phyloP scores from a whole-genome alignment of 306 rosid species.

The Crotalaria pallida region DNA sequence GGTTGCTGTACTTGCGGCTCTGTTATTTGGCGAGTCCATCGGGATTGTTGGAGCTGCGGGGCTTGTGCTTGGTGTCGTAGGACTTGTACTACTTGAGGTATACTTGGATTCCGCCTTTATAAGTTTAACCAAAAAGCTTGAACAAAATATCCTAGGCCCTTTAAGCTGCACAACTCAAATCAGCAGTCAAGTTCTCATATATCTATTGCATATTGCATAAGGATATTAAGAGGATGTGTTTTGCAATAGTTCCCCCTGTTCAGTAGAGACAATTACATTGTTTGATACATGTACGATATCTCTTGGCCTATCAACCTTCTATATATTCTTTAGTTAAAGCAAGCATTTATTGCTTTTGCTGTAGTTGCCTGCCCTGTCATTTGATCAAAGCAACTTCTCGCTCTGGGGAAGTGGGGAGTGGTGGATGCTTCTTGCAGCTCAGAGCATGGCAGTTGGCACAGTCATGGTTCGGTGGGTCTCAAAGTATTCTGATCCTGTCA shows the following conservation, averaged over 20 bases:
- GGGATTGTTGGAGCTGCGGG: slow-evolving; percentile 80
- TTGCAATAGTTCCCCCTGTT: background rate
- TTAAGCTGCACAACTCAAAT: background rate
- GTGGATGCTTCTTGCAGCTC: slow-evolving; percentile 99
- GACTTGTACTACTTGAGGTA: slow-evolving; percentile 89
- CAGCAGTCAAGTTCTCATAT: background rate
- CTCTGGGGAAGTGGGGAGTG: slow-evolving; percentile 96
- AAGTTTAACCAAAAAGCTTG: background rate
- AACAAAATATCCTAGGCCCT: background rate
- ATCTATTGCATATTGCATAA: background rate
- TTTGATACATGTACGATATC: background rate
- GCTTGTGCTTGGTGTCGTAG: slow-evolving; percentile 82
- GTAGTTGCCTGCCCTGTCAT: slow-evolving; percentile 63
- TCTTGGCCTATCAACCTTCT: background rate
- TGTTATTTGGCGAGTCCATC: slow-evolving; percentile 87
- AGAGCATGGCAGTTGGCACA: slow-evolving; percentile 97
- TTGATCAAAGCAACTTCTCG: slow-evolving; percentile 65
- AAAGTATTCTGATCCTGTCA: slow-evolving; percentile 87
- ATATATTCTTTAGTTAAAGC: background rate
- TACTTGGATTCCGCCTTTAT: background rate
- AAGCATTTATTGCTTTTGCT: background rate
- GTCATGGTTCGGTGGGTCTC: slow-evolving; percentile 99
- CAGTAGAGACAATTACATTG: background rate
- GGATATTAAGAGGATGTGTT: background rate
- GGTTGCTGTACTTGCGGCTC: slow-evolving; percentile 84